A percentile compares a stretch with the other conserved stretches of the same genome.
Evolutionary conservation across 2,329 filamentous ascomycete genomes (phyloP).

Genomic region (Sarocladiaceae sp.): DNA sequence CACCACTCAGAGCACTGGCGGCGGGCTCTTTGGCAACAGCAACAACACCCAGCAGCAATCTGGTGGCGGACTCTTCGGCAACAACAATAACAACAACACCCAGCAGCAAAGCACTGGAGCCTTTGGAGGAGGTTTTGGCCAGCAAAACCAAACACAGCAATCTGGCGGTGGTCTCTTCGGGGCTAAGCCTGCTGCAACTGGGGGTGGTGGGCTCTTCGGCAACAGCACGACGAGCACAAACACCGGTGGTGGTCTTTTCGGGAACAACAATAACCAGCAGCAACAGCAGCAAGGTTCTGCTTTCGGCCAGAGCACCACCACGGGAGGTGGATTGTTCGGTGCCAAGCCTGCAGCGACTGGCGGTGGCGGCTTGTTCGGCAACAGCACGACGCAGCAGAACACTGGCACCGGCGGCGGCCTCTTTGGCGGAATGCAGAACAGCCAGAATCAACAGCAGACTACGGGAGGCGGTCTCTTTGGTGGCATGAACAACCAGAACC

Average conservation of each 20-base stretch:
- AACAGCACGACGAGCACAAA: slow-evolving; percentile 18
- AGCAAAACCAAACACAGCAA: slow-evolving; percentile 29
- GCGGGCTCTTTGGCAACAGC: slow-evolving; percentile 32
- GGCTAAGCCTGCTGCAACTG: slow-evolving; percentile 13
- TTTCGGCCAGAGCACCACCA: slow-evolving; percentile 5
- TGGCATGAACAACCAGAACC: slow-evolving; percentile 24
- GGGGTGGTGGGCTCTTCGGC: slow-evolving; percentile 42
- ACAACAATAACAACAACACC: slow-evolving; percentile 18
- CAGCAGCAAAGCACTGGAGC: slow-evolving; percentile 39
- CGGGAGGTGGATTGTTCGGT: not conserved
- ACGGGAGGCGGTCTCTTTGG: slow-evolving; percentile 43
- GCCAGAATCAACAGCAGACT: slow-evolving; percentile 21
- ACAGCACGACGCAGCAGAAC: slow-evolving; percentile 23
- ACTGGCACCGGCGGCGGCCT: slow-evolving; percentile 20
- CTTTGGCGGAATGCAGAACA: slow-evolving; percentile 27
- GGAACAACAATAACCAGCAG: slow-evolving; percentile 35
- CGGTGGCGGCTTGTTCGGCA: slow-evolving; percentile 39
- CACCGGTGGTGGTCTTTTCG: slow-evolving; percentile 38
- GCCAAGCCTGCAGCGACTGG: slow-evolving; percentile 4
- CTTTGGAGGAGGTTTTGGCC: slow-evolving; percentile 36
- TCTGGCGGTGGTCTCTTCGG: slow-evolving; percentile 50
- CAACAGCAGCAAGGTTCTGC: slow-evolving; percentile 14
- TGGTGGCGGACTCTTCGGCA: slow-evolving; percentile 39
- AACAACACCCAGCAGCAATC: slow-evolving; percentile 26
- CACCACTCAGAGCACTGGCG: slow-evolving; percentile 21